Conservation (phyloP, 2,329 filamentous ascomycete genomes). For the Penicillium sp. region DNA sequence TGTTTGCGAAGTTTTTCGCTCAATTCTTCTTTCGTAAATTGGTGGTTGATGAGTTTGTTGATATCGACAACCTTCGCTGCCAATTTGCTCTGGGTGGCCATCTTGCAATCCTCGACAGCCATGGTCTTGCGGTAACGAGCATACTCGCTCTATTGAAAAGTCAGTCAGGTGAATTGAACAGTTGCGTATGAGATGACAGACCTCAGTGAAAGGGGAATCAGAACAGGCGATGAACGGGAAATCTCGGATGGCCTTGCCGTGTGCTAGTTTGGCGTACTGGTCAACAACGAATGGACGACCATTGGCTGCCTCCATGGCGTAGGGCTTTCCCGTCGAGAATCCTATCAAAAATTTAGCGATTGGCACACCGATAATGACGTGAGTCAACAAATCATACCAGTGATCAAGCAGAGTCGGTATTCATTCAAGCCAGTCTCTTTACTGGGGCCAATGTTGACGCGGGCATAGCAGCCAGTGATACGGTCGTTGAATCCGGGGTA, state of each 20-base stretch:
- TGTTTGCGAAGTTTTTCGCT: slow-evolving; percentile 76
- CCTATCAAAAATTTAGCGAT: slow-evolving; percentile 54
- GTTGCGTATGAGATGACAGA: slow-evolving; percentile 43
- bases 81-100: slow-evolving; percentile 74
- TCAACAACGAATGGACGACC: slow-evolving; percentile 82
- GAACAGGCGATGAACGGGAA: slow-evolving; percentile 93
- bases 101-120: slow-evolving; percentile 69
- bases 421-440: slow-evolving; percentile 71
- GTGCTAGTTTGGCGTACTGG: slow-evolving; percentile 78
- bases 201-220: slow-evolving; percentile 81
- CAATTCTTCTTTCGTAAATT: slow-evolving; percentile 83
- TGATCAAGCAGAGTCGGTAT: slow-evolving; percentile 88
- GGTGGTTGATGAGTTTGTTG: slow-evolving; percentile 74
- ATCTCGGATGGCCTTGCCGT: slow-evolving; percentile 80
- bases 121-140: slow-evolving; percentile 78
- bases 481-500: slow-evolving; percentile 85
- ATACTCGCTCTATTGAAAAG: slow-evolving; percentile 68
- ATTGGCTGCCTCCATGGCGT: slow-evolving; percentile 75
- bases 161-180: background rate
- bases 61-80: slow-evolving; percentile 78
- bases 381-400: slow-evolving; percentile 59
- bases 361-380: background rate
- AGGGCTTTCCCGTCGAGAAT: slow-evolving; percentile 78
- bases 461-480: slow-evolving; percentile 81
- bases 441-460: slow-evolving; percentile 81